Base-by-base conservation (phyloP, 169 alveolate species). In the Babesia gibsoni region DNA sequence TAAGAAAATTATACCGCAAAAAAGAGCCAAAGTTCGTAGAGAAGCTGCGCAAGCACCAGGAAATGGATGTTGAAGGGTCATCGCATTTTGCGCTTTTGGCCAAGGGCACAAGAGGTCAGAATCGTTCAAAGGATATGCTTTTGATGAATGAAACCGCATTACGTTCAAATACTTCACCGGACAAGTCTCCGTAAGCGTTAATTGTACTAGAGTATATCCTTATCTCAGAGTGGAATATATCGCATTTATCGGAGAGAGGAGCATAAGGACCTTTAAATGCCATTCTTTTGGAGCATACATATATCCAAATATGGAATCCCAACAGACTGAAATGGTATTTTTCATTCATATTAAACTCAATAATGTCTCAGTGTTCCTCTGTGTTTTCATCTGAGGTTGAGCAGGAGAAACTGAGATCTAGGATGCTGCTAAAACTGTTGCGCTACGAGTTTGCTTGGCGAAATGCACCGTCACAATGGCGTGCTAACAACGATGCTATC, bases 371-470 rank as follows among this genome's bases (percentile, higher is more conserved):
- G 81, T 56, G 81, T 22, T 35, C 35, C 0, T 69, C 66, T 69
- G 32, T 74, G 3, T 61, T 56, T 14, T 42, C 52, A 30, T 41
- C 50, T 18, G 80, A 63, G 22, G 50, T 74, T 27, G 80, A 23
- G 22, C 61, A 35, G 18, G 63, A 35, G 33, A 49, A 52, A 9
- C 16, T 74, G 50, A 18, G 5, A 29, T 33, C 57, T 3, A 50
- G 33, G 36, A 16, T 64, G 43, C 52, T 66, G 25, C 70, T 65
- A 4, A 74, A 74, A 48, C 54, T 74, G 33, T 6, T 58, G 46
- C 43, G 84, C 8, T 64, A 53, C 23, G 77, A 64, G 39, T 43
- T 35, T 25, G 84, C 80, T 3, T 23, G 30, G 48, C 33, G 45
- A 18, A 29, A 30, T n/a, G 30, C 43, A 10, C 61, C 80, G 1